Evolutionary conservation across 441 rosid genomes (phyloP).

Genomic region (Rhodomyrtus psidioides): DNA sequence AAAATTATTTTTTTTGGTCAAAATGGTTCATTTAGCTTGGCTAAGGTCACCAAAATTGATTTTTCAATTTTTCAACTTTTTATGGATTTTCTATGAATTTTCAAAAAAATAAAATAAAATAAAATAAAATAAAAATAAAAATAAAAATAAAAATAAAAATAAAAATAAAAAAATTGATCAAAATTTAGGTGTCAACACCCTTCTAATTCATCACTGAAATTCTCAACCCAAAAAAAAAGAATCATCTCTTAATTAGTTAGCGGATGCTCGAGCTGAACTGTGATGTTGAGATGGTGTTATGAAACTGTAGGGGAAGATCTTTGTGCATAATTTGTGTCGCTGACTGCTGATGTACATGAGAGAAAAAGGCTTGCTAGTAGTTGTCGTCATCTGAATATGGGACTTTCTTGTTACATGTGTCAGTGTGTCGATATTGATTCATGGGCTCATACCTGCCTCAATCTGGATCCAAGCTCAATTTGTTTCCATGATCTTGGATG

Average conservation of each 20-base stretch:
- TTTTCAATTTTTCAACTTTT: no score
- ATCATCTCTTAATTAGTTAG: neutral
- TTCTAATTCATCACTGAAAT: neutral
- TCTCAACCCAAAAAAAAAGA: no score
- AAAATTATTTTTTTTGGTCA: no score
- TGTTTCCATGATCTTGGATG: neutral
- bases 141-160: no score
- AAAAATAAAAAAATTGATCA: no score
- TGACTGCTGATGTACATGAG: neutral
- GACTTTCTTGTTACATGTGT: neutral
- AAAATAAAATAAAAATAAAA: no score
- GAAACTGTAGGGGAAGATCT: neutral
- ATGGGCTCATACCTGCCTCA: neutral
- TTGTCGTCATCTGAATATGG: neutral
- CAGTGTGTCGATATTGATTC: neutral
- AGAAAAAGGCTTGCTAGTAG: neutral
- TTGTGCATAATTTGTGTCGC: neutral
- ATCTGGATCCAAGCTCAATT: neutral
- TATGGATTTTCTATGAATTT: no score
- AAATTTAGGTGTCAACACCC: no score
- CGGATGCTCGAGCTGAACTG: neutral
- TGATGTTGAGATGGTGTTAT: neutral
- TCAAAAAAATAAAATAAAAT: no score
- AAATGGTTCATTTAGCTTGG: no score
- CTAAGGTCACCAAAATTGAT: no score